Conservation (phyloP, 2,329 filamentous ascomycete genomes). For the Aspergillus transmontanensis region DNA sequence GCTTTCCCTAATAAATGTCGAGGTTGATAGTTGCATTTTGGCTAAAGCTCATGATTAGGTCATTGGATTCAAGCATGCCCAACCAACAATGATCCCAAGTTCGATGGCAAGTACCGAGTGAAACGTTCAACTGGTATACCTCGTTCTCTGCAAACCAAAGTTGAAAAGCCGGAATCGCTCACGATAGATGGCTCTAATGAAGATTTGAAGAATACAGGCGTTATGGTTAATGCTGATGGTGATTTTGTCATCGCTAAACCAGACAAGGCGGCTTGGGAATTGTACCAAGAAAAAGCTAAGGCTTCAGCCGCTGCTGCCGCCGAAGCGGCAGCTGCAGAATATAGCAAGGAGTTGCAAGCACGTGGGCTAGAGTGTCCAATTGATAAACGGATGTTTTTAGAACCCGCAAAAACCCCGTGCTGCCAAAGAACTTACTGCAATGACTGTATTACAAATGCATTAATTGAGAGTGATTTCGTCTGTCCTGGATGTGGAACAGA, state of each 20-base stretch:
- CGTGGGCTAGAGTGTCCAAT: constrained; percentile 89
- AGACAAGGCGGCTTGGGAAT: constrained; percentile 94
- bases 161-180: constrained; percentile 83
- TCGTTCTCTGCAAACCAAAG: constrained; percentile 89
- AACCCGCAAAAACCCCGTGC: constrained; percentile 98
- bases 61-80: constrained; percentile 99
- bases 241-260: constrained; percentile 96
- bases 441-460: constrained; percentile 98
- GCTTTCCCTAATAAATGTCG: background rate
- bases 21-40: background rate
- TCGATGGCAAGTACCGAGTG: constrained; percentile 88
- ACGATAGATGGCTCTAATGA: constrained; percentile 75
- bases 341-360: constrained; percentile 84
- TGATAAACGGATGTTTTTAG: constrained; percentile 97
- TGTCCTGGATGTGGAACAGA: constrained; percentile 91
- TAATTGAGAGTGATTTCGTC: constrained; percentile 96
- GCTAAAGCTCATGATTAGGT: constrained; percentile 49
- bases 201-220: constrained; percentile 78
- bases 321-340: constrained; percentile 73
- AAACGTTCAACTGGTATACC: constrained; percentile 98
- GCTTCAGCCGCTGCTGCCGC: constrained; percentile 80
- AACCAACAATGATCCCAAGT: constrained; percentile 97
- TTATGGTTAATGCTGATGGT: constrained; percentile 97
- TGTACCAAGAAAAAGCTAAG: constrained; percentile 93
- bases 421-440: constrained; percentile 98